Base-by-base conservation (phyloP, 768 basidiomycete species). In the Saitozyma sp. region DNA sequence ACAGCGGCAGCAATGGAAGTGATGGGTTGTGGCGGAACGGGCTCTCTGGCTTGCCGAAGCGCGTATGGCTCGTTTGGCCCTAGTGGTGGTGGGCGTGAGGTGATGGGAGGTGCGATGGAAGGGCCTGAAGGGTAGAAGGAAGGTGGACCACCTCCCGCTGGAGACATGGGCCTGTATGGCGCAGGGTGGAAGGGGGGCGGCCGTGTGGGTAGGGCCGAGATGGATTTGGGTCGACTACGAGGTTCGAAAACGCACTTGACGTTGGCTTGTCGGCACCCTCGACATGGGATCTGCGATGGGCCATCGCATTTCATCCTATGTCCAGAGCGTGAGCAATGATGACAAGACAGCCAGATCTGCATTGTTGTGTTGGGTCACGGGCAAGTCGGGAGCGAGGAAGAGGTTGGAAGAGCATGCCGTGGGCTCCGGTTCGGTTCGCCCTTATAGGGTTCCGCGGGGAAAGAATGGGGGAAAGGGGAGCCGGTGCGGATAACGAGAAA, bases 241-340 rank as follows among this genome's bases (percentile, higher is more conserved):
- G 75, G 55, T 62, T 76, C 75, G 45, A 76, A 76, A 5, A 76
- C 62, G 48, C 75, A 76, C 19, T 65, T 63, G 45, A 62, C 62
- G 29, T 66, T 66, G 3, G 75, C 58, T 66, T 68, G 66, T 40
- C 72, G 56, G 61, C 75, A 76, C 9, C 75, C 75, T 56, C 72
- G 59, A 64, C 75, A 76, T 17, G 75, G 75, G 16, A 70, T 53
- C 41, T 68, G 64, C 29, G 54, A 57, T 2, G 75, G 75, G 40
- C 75, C 75, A 58, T 76, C 75, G 46, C 75, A 76, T 63, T 76
- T 76, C 75, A 76, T 76, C 50, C 75, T 76, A 29, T 5, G 57
- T 8, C 16, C 17, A 37, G 29, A 39, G 6, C 19, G 56, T 62
- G 53, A 66, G 64, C 46, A 39, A 14, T 14, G 14, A 56, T 20